Percentiles rank a stretch among this genome's conserved stretches.
phyloP scores from a whole-genome alignment of 2,329 filamentous ascomycete genomes.

The Alternaria conjuncta region DNA sequence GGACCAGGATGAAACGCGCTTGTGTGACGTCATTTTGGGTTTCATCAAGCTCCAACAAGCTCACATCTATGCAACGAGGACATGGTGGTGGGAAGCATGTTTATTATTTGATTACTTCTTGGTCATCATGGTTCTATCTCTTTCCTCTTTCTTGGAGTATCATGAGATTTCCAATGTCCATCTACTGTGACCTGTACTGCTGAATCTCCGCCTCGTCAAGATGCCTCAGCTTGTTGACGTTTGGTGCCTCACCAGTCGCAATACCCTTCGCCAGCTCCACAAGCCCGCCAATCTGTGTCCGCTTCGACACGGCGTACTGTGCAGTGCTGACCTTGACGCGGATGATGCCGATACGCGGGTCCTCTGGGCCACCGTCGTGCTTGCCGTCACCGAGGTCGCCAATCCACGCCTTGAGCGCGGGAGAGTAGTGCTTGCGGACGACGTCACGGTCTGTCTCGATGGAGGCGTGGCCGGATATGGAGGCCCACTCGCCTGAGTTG shows the following conservation, averaged over 20 bases:
- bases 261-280: constrained; percentile 78
- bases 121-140: neutral
- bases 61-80: neutral
- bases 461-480: constrained; percentile 74
- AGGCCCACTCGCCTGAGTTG: constrained; percentile 81
- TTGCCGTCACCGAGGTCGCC: constrained; percentile 80
- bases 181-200: constrained; percentile 45
- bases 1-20: neutral
- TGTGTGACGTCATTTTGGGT: constrained; percentile 13
- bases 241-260: constrained; percentile 72
- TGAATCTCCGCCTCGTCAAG: constrained; percentile 61
- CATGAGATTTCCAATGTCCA: neutral
- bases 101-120: neutral
- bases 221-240: constrained; percentile 78
- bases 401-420: constrained; percentile 79
- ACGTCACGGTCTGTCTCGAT: constrained; percentile 72
- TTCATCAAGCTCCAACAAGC: neutral
- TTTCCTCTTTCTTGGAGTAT: neutral
- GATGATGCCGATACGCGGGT: constrained; percentile 83
- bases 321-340: constrained; percentile 74
- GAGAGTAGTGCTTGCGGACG: constrained; percentile 74
- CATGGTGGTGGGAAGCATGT: neutral
- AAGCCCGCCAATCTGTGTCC: constrained; percentile 67
- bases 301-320: constrained; percentile 71
- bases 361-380: constrained; percentile 81